phyloP scores from a whole-genome alignment of 2,329 filamentous ascomycete species.

The Pseudopithomyces maydicus region DNA sequence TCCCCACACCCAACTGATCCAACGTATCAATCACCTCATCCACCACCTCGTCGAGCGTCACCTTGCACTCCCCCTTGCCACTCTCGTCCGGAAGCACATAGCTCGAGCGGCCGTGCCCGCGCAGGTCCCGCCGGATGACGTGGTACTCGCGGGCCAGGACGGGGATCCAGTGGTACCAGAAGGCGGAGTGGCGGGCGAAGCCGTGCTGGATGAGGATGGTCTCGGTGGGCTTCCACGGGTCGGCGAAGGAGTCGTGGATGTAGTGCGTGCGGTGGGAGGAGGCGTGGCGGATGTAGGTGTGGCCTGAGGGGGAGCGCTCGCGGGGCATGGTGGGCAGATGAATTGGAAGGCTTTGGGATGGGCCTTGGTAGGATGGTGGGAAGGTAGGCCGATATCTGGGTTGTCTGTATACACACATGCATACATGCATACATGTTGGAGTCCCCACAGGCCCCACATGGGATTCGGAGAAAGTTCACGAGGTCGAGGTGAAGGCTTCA shows the following conservation, averaged over 20 bases:
- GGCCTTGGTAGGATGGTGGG: too few relatives aligned
- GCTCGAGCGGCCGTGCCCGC: conserved; percentile 41
- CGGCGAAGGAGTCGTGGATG: conserved; percentile 31
- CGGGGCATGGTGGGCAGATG: conserved; percentile 21
- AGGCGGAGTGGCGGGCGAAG: conserved; percentile 39
- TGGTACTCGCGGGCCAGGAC: conserved; percentile 34
- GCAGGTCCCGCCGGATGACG: conserved; percentile 41
- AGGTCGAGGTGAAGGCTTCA: too few relatives aligned
- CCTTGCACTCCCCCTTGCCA: conserved; percentile 15
- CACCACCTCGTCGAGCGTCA: conserved; percentile 33
- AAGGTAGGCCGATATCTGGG: too few relatives aligned
- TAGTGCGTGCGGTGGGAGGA: conserved; percentile 40
- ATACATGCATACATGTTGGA: too few relatives aligned
- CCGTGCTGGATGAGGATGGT: conserved; percentile 47
- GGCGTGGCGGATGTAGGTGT: conserved; percentile 35
- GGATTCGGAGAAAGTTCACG: neutral
- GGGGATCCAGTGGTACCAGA: conserved; percentile 47
- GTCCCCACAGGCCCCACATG: neutral
- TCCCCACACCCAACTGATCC: conserved; percentile 36
- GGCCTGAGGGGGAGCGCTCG: conserved; percentile 22
- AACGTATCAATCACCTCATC: conserved; percentile 42
- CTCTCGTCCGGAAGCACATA: too few relatives aligned
- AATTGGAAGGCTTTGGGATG: too few relatives aligned
- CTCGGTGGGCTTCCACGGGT: conserved; percentile 39
- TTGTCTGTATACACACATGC: too few relatives aligned